Percentiles rank a stretch among this genome's conserved stretches.
Conservation (phyloP, 2,329 filamentous ascomycete genomes). For the Colletotrichum chrysophilum region DNA sequence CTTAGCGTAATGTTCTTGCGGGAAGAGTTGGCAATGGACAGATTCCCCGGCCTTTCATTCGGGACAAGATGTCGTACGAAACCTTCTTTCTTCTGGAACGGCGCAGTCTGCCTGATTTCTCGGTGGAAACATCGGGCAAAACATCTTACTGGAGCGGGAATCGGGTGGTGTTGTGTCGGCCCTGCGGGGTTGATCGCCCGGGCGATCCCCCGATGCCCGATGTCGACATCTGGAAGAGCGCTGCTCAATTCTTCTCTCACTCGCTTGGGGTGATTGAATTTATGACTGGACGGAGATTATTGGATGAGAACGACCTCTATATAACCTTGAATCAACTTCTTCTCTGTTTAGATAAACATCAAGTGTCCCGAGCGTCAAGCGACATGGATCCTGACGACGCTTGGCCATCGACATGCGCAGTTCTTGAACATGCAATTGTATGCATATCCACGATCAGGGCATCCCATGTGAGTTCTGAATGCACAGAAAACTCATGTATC, state of each 20-base stretch:
- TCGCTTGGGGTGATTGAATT: too few species aligned
- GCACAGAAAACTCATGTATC: background rate
- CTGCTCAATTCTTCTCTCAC: background rate
- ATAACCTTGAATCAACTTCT: background rate
- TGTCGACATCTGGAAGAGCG: background rate
- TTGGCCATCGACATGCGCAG: background rate
- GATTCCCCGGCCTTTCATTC: background rate
- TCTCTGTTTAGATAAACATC: background rate
- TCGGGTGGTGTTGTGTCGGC: background rate
- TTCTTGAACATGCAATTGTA: background rate
- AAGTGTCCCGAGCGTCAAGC: background rate
- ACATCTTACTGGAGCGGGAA: background rate
- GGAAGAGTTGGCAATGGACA: background rate
- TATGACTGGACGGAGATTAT: background rate
- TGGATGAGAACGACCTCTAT: background rate
- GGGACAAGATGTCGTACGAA: background rate
- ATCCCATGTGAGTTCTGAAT: background rate
- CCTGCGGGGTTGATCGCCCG: background rate
- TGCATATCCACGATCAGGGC: background rate
- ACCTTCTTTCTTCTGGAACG: background rate
- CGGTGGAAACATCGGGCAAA: background rate
- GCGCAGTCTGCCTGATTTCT: background rate
- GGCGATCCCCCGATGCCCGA: conserved; percentile 13
- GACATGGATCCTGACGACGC: background rate
- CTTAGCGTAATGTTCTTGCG: background rate